Evolutionary conservation across 495 filamentous ascomycete genomes (phyloP), one percentile per base, ranked within the genome.

Genomic region (Chaetomium tenue): DNA sequence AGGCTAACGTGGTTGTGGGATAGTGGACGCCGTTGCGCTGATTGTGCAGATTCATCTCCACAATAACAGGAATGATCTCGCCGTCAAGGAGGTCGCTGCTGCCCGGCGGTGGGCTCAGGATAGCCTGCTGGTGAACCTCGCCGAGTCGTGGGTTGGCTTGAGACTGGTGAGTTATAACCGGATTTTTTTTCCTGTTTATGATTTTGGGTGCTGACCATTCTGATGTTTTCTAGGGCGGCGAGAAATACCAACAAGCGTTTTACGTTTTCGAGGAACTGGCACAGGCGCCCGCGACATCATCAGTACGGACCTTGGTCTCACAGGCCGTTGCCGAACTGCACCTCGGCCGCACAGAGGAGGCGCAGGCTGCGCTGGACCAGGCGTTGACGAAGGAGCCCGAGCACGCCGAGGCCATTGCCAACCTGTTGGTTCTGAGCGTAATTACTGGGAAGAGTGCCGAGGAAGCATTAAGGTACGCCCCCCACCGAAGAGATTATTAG

Each of bases 191-290:
- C 33, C 4, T 28, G 7, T 22, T 37, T 30, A 5, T n/a, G 15
- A 18, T 0, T 47, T 11, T 16, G n/a, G 46, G 25, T 37, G 59
- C 56, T 69, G 42, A 66, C 50, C 13, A 12, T 3, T 6, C 5
- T 23, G 4, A 8, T 42, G 39, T 16, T 44, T 26, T 51, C 50
- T 57, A 95, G 91, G 94, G 94, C 71, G 92, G 92, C 65, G 93
- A 97, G 66, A 92, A 90, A 76, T 98, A 98, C 80, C 94, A 98
- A 75, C 89, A 91, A 68, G 89, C 93, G 42, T 98, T 94, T 80
- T 98, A 98, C 83, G 93, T 98, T 68, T 98, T 91, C 73, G 93
- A 97, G 78, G 94, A 98, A 76, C 86, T 98, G 46, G 94, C 94
- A 23, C 89, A 95, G 75, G 87, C 89, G 25, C 89, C 91, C 20